Percentiles rank a stretch among this genome's conserved stretches.
phyloP scores from a whole-genome alignment of 441 rosid species.

The Bocquillonia castaneifolia region DNA sequence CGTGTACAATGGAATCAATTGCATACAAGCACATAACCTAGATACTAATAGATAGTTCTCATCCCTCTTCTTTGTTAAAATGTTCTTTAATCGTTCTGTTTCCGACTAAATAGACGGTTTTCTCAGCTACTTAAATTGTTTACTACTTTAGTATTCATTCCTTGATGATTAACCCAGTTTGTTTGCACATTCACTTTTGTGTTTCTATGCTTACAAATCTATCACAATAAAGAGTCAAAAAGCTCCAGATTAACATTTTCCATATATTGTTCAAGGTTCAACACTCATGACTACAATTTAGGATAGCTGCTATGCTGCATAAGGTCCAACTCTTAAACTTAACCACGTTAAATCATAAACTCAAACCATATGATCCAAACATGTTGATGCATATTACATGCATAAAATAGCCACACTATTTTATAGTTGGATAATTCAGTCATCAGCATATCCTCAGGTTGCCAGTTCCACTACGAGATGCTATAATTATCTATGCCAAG shows the following conservation, averaged over 20 bases:
- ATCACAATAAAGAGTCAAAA: not conserved
- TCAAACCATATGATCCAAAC: not conserved
- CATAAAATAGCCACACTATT: no score
- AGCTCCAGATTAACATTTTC: no score
- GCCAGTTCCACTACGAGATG: not conserved
- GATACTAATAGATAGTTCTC: not conserved
- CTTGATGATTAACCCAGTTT: not conserved
- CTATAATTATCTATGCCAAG: not conserved
- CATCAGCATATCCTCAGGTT: not conserved
- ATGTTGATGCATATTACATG: no score
- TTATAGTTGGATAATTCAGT: no score
- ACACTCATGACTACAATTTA: not conserved
- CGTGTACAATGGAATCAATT: not conserved
- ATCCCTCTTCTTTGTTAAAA: conserved; percentile 1
- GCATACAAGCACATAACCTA: not conserved
- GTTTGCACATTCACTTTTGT: not conserved
- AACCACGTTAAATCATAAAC: not conserved
- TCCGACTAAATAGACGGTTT: not conserved
- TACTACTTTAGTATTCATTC: no score
- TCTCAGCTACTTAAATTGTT: no score
- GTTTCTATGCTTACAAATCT: no score
- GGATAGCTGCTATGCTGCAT: not conserved
- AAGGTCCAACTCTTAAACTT: not conserved
- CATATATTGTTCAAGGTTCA: not conserved
- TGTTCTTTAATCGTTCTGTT: not conserved